Base-by-base conservation (phyloP, 768 basidiomycete species). In the Asterophora parasitica region DNA sequence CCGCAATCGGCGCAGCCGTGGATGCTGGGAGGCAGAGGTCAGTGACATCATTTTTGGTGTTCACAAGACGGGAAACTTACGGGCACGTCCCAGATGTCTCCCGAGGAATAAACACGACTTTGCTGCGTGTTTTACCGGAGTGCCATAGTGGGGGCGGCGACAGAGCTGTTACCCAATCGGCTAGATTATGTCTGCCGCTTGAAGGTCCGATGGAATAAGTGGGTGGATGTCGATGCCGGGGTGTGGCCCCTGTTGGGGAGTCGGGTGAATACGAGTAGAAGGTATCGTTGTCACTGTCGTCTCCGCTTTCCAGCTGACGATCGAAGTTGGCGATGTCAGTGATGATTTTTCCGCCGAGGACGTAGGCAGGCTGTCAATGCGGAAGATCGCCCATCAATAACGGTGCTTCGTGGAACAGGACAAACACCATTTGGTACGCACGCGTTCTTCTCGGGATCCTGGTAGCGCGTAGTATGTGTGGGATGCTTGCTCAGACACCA, bases 31-130 rank as follows among this genome's bases (percentile, higher is more conserved):
- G 5, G 26, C 1, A 27, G 13, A 47, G 35, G 44, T 52, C 13
- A 55, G 41, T 20, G 15, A 30, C n/a, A 31, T 17, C 44, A 32
- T 38, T 27, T 13, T 0, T 11, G 12, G 5, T 1, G 39, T 11
- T 9, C 17, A 37, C 3, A 13, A 38, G 16, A 32, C 41, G 9
- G 26, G 17, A 32, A 33, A 52, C 57, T 51, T 17, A 58, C 57
- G 50, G 50, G 43, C 57, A 58, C 7, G 52, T 56, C 35, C 52
- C 57, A 49, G 50, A 52, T 10, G 50, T 32, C 32, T 55, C 48
- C 28, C 47, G 50, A 30, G 54, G 50, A 16, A 53, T 30, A 42
- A 16, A 51, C 47, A 58, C 48, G 42, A 58, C 50, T 28, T 56
- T 45, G 46, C 54, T 54, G 41, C 54, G 55, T 50, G 52, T 52